A percentile compares a stretch with the other conserved stretches of the same genome.
Conservation (phyloP, 352 stramenopile genomes). For the Lagenidium sp. region DNA sequence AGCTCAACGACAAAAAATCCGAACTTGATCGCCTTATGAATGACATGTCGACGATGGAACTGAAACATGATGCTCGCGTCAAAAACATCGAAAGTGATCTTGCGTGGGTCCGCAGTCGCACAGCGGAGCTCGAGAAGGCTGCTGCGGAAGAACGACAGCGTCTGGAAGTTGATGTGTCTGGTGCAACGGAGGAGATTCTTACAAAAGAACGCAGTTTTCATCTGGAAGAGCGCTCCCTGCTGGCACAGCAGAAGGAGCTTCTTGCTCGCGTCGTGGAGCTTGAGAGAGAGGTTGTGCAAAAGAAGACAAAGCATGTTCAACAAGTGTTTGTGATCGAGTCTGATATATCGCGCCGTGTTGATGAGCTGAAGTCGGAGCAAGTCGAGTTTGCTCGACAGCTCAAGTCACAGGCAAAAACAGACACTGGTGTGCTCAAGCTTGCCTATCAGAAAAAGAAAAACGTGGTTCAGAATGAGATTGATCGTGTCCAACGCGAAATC, state of each 20-base stretch:
- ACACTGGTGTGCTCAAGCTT: slow-evolving; percentile 29
- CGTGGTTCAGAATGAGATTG: slow-evolving; percentile 16
- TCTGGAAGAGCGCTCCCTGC: slow-evolving; percentile 39
- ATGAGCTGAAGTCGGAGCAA: slow-evolving; percentile 29
- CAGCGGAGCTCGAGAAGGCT: slow-evolving; percentile 30
- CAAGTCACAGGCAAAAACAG: slow-evolving; percentile 44
- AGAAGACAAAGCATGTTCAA: slow-evolving; percentile 54
- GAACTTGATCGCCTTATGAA: slow-evolving; percentile 30
- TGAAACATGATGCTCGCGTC: slow-evolving; percentile 49
- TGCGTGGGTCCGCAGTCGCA: slow-evolving; percentile 36
- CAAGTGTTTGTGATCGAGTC: slow-evolving; percentile 41
- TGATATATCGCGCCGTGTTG: slow-evolving; percentile 18
- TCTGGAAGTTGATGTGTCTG: slow-evolving; percentile 22
- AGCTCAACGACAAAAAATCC: slow-evolving; percentile 36
- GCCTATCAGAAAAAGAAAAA: slow-evolving; percentile 44
- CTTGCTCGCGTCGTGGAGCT: slow-evolving; percentile 48
- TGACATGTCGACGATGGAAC: slow-evolving; percentile 42
- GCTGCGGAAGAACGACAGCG: slow-evolving; percentile 19
- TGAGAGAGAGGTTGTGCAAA: slow-evolving; percentile 39
- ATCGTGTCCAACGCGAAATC: slow-evolving; percentile 17
- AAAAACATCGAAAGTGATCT: slow-evolving; percentile 43
- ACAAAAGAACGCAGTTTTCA: slow-evolving; percentile 40
- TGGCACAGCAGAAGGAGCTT: slow-evolving; percentile 44
- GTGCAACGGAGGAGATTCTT: slow-evolving; percentile 25
- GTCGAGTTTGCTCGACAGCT: slow-evolving; percentile 40